A percentile compares a stretch with the other conserved stretches of the same genome.
Conservation (phyloP, 257 asterid genomes). For the Phtheirospermum japonicum region DNA sequence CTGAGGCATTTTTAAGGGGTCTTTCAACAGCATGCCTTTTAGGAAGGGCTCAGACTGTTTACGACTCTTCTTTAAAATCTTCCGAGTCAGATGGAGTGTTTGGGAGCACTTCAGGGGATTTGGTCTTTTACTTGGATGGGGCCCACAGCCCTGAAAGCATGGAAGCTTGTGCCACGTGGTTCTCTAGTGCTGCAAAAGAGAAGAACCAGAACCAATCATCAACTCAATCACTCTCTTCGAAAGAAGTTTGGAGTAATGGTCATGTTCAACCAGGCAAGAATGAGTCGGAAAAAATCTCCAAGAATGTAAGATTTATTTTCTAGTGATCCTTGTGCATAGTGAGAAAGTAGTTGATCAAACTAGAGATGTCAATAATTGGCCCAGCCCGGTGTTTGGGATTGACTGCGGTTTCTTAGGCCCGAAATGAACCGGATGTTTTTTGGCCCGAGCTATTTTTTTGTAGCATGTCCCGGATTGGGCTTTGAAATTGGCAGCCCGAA, state of each 20-base stretch:
- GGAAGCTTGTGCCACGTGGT: conserved; percentile 94
- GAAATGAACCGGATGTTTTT: background rate
- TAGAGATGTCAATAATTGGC: background rate
- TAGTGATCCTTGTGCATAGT: conserved; percentile 17
- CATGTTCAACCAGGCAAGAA: conserved; percentile 26
- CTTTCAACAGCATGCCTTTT: conserved; percentile 78
- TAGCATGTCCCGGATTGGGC: background rate
- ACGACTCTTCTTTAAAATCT: conserved; percentile 41
- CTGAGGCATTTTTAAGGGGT: conserved; percentile 71
- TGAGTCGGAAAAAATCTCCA: conserved; percentile 40
- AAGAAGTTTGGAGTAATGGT: conserved; percentile 38
- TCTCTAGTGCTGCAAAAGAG: conserved; percentile 54
- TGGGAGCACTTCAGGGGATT: conserved; percentile 48
- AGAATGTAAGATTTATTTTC: conserved; percentile 50
- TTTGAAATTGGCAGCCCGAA: too few species aligned
- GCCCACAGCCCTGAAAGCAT: conserved; percentile 98
- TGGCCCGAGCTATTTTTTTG: too few species aligned
- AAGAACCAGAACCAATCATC: conserved; percentile 29
- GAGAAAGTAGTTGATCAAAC: conserved; percentile 5
- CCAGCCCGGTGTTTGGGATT: background rate
- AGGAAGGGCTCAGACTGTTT: conserved; percentile 76
- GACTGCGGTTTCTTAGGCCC: background rate
- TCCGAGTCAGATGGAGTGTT: conserved; percentile 26
- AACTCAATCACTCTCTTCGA: conserved; percentile 26
- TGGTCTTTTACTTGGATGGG: conserved; percentile 80